A percentile compares a stretch with the other conserved stretches of the same genome.
Conservation (phyloP, 2,329 filamentous ascomycete genomes). For the Alternaria atra region DNA sequence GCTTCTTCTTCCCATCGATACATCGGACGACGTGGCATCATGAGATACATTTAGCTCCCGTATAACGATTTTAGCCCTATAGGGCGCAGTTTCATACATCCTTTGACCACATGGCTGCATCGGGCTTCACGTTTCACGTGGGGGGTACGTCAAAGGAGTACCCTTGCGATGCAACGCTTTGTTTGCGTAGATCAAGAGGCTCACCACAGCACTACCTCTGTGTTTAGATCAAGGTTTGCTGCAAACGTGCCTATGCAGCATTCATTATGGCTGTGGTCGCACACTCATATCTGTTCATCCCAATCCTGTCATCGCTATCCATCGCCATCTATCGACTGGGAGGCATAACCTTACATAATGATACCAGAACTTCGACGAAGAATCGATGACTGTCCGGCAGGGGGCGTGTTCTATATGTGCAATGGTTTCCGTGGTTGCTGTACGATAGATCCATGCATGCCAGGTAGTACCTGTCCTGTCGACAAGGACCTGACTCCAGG, state of each 20-base stretch:
- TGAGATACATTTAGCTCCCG: background rate
- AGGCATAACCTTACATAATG: constrained; percentile 20
- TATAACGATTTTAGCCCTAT: background rate
- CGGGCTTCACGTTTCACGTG: constrained; percentile 10
- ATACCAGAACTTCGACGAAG: constrained; percentile 9
- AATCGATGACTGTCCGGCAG: constrained; percentile 22
- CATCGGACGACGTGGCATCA: background rate
- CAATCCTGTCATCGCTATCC: background rate
- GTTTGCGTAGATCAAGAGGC: constrained; percentile 22
- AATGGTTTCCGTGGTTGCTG: constrained; percentile 37
- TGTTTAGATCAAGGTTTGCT: constrained; percentile 1
- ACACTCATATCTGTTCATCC: background rate
- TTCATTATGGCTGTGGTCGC: background rate
- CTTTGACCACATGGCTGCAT: constrained; percentile 14
- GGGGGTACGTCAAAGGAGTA: constrained; percentile 7
- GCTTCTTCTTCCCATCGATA: background rate
- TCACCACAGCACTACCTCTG: constrained; percentile 2
- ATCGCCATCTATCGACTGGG: background rate
- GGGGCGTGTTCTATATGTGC: constrained; percentile 35
- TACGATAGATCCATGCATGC: constrained; percentile 33
- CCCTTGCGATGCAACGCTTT: constrained; percentile 23
- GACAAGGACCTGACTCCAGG: constrained; percentile 29
- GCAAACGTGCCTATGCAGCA: constrained; percentile 7
- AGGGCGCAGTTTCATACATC: background rate
- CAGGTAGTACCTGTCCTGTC: constrained; percentile 28